Conservation (phyloP, 805 yeast genomes). For the Lipomyces sp. region DNA sequence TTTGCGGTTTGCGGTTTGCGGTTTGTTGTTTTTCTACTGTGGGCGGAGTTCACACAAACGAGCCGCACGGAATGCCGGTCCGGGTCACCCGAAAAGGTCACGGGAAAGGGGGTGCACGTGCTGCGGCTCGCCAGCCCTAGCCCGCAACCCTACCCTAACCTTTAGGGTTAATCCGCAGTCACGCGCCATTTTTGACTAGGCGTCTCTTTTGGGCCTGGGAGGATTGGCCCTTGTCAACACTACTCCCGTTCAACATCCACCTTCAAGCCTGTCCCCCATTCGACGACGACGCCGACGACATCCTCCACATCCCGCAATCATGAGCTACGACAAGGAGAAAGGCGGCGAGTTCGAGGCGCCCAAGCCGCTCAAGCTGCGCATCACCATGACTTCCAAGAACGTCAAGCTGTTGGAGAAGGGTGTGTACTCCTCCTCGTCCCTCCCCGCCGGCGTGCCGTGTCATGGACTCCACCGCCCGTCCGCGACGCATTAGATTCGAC, state of each 20-base stretch:
- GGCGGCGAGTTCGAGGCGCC: conserved; percentile 28
- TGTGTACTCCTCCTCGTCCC: conserved; percentile 22
- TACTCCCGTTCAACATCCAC: too few species aligned
- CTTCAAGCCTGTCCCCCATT: too few species aligned
- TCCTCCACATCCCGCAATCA: conserved; percentile 7
- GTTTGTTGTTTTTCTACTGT: too few species aligned
- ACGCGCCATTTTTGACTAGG: neutral
- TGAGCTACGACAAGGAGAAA: conserved; percentile 44
- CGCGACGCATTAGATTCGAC: too few species aligned
- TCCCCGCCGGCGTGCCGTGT: neutral
- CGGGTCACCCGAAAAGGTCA: conserved; percentile 5
- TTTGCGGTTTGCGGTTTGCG: too few species aligned
- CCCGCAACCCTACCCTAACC: neutral
- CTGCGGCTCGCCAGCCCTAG: neutral
- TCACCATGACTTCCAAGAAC: conserved; percentile 97
- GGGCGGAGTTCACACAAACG: too few species aligned
- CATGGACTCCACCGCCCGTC: too few species aligned
- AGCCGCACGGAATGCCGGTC: neutral
- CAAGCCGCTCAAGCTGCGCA: conserved; percentile 87
- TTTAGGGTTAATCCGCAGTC: conserved; percentile 6
- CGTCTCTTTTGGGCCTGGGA: neutral
- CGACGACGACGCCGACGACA: too few species aligned
- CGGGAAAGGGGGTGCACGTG: neutral
- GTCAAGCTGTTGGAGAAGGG: conserved; percentile 92
- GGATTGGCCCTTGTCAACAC: neutral